Conservation (phyloP, 345 rosid genomes). For the Sisymbrium altissimum region DNA sequence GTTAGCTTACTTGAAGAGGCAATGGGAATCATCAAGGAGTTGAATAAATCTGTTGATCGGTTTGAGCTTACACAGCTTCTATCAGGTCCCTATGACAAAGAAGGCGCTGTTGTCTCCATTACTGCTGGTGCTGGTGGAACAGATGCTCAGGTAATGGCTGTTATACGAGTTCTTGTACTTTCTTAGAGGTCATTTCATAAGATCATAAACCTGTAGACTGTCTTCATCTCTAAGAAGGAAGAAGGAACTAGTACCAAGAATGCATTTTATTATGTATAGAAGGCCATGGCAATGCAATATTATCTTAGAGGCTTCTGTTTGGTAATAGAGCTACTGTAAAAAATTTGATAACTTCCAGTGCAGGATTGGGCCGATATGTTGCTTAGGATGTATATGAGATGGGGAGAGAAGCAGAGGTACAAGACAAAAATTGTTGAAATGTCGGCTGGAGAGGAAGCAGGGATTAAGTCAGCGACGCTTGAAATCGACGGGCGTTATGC, state of each 20-base stretch:
- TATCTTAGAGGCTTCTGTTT: background rate
- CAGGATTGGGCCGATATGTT: slow-evolving; percentile 99
- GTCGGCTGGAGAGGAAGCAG: slow-evolving; percentile 95
- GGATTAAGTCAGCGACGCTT: slow-evolving; percentile 84
- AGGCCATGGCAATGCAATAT: background rate
- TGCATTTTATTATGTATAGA: background rate
- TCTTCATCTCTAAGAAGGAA: background rate
- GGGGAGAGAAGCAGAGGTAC: slow-evolving; percentile 95
- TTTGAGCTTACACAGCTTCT: slow-evolving; percentile 93
- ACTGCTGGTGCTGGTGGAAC: slow-evolving; percentile 99
- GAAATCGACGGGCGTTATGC: slow-evolving; percentile 92
- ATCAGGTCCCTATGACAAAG: slow-evolving; percentile 89
- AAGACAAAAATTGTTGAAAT: slow-evolving; percentile 81
- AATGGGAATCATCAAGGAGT: slow-evolving; percentile 52
- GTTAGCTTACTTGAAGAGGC: slow-evolving; percentile 88
- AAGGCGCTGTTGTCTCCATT: slow-evolving; percentile 80
- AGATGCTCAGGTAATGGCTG: slow-evolving; percentile 82
- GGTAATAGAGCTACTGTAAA: slow-evolving; percentile 8
- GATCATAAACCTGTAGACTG: background rate
- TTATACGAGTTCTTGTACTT: background rate
- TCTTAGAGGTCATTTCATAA: background rate
- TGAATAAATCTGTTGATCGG: slow-evolving; percentile 60
- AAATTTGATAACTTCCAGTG: slow-evolving; percentile 48
- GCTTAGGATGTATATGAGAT: slow-evolving; percentile 91
- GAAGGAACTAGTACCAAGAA: background rate